A percentile compares a stretch with the other conserved stretches of the same genome.
phyloP scores from a whole-genome alignment of 257 asterid species.

The Paraleonurus japonicus region DNA sequence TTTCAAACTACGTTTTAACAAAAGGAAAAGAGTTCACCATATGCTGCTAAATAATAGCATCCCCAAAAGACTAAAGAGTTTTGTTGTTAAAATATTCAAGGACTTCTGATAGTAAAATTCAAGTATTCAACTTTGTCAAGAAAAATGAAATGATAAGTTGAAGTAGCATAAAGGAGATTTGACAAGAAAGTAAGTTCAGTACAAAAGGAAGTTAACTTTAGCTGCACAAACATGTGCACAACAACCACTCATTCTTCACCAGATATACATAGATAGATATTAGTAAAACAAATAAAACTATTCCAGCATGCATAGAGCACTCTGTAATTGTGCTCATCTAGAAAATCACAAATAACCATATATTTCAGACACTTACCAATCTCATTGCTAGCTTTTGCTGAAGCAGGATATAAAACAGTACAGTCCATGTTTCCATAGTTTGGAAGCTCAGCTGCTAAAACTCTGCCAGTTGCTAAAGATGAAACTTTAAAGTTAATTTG shows the following conservation, averaged over 20 bases:
- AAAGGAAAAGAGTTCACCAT: neutral
- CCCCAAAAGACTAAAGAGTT: neutral
- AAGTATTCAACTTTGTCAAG: neutral
- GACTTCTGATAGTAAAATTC: neutral
- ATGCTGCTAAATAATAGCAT: neutral
- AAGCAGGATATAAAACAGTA: conserved; percentile 92
- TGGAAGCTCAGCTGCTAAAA: conserved; percentile 91
- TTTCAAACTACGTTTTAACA: neutral
- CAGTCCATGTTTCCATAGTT: conserved; percentile 47
- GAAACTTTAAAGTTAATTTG: conserved; percentile 14
- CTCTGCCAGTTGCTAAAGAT: conserved; percentile 81
- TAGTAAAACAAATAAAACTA: neutral
- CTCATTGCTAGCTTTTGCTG: conserved; percentile 90
- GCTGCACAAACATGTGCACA: neutral
- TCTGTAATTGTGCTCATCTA: neutral
- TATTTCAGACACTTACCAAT: conserved; percentile 51
- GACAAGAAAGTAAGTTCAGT: conserved; percentile 1
- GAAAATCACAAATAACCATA: neutral
- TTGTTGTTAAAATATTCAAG: neutral
- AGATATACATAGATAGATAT: neutral
- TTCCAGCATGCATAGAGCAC: conserved; percentile 1
- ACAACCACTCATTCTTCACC: neutral
- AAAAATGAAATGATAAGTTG: neutral
- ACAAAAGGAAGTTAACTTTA: neutral
- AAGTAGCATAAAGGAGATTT: neutral